These are phyloP conservation scores for Parmelia sp. DNA, from an alignment of 495 filamentous ascomycete genomes.

Conservation along the genomic window DNA sequence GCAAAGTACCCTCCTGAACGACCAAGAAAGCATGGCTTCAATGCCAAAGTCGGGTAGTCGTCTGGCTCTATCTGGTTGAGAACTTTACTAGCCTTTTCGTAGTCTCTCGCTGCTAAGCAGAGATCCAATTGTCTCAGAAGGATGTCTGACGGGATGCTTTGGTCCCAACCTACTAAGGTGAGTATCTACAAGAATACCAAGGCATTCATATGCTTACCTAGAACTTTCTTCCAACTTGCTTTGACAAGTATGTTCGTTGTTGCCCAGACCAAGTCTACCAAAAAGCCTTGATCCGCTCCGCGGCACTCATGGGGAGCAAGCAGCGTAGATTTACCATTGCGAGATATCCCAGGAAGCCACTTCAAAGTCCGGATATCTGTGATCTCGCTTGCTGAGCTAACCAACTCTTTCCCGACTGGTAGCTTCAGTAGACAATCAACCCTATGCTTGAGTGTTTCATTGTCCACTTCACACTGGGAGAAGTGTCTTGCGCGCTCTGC, in stretches of 20 bases:
- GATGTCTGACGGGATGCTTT: slow-evolving; percentile 19
- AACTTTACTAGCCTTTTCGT: slow-evolving; percentile 24
- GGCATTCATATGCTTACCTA: slow-evolving; percentile 12
- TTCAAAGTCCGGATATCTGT: slow-evolving; percentile 8
- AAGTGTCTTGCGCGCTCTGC: slow-evolving; percentile 12
- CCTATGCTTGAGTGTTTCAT: slow-evolving; percentile 20
- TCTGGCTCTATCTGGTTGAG: slow-evolving; percentile 24
- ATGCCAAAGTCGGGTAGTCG: slow-evolving; percentile 8
- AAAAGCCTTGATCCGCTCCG: slow-evolving; percentile 20
- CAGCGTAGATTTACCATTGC: slow-evolving; percentile 15
- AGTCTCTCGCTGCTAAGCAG: slow-evolving; percentile 21
- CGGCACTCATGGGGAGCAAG: slow-evolving; percentile 25
- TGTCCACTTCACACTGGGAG: slow-evolving; percentile 21
- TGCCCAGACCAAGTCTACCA: slow-evolving; percentile 28
- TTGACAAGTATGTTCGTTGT: slow-evolving; percentile 24
- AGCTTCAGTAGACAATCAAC: slow-evolving; percentile 22
- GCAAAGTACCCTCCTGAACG: neutral
- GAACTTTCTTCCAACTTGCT: slow-evolving; percentile 26
- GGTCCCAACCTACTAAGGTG: slow-evolving; percentile 23
- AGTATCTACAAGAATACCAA: neutral
- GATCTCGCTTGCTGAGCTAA: neutral
- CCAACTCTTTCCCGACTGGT: slow-evolving; percentile 6
- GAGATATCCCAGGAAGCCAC: slow-evolving; percentile 32
- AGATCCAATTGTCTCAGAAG: slow-evolving; percentile 27
- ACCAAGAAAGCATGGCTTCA: slow-evolving; percentile 16